These are phyloP conservation scores for Rhynchosporium secalis DNA, from an alignment of 2,329 filamentous ascomycete species.

Conservation along the genomic window DNA sequence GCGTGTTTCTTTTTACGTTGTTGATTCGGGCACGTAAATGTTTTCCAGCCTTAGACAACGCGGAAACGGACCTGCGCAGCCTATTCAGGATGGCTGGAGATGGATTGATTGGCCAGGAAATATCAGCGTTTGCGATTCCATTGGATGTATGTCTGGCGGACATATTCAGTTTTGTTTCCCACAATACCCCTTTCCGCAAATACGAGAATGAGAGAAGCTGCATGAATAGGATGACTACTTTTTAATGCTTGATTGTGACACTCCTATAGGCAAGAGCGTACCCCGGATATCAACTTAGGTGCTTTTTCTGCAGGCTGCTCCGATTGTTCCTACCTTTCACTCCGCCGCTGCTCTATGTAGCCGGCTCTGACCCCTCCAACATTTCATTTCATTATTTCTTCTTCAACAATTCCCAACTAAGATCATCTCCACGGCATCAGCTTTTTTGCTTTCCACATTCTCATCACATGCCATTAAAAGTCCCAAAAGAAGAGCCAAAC, in stretches of 20 bases:
- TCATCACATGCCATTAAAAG: not conserved
- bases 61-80: not conserved
- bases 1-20: not conserved
- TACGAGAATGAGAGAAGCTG: not conserved
- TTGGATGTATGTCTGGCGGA: constrained; percentile 5
- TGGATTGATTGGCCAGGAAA: constrained; percentile 5
- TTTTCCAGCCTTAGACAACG: constrained; percentile 7
- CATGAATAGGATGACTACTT: too few relatives aligned
- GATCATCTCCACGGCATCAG: not conserved
- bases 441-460: not conserved
- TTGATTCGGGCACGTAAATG: not conserved
- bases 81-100: constrained; percentile 2
- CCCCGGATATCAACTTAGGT: too few relatives aligned
- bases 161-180: not conserved
- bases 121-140: not conserved
- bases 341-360: too few relatives aligned
- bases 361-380: too few relatives aligned
- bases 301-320: too few relatives aligned
- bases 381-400: too few relatives aligned
- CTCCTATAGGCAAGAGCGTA: too few relatives aligned
- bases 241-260: not conserved
- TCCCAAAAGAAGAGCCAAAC: not conserved
- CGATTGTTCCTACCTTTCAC: too few relatives aligned
- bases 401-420: not conserved
- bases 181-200: constrained; percentile 3